A percentile compares a stretch with the other conserved stretches of the same genome.
Evolutionary conservation across 352 stramenopile species (phyloP).

Genomic region (Blastocystis sp.): DNA sequence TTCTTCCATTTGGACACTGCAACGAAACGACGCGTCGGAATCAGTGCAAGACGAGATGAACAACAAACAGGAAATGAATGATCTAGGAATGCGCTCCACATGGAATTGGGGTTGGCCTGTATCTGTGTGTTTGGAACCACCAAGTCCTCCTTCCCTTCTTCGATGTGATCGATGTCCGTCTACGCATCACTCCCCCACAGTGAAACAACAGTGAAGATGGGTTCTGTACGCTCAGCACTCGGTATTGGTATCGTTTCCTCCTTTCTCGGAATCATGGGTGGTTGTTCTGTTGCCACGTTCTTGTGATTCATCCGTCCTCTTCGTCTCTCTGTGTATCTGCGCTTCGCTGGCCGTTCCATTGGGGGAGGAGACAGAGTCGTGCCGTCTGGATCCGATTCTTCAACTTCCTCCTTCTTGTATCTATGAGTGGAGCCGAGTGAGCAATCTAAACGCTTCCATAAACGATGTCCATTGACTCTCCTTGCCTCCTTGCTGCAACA

Average conservation of each 20-base stretch:
- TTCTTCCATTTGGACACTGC: too few relatives aligned
- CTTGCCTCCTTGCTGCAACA: background rate
- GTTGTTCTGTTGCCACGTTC: background rate
- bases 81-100: conserved; percentile 44
- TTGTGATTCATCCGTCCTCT: conserved; percentile 20
- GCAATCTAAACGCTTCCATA: conserved; percentile 33
- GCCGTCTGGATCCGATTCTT: too few relatives aligned
- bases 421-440: too few relatives aligned
- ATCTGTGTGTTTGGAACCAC: background rate
- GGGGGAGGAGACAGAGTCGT: too few relatives aligned
- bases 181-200: background rate
- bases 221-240: too few relatives aligned
- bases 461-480: conserved; percentile 41
- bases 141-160: background rate
- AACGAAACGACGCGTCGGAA: too few relatives aligned
- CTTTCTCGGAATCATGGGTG: background rate
- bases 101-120: conserved; percentile 10
- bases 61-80: background rate
- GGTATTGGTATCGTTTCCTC: background rate
- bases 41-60: too few relatives aligned
- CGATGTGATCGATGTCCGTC: conserved; percentile 32
- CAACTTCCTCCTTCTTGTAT: background rate
- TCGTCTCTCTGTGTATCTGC: too few relatives aligned
- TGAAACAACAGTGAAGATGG: conserved; percentile 4
- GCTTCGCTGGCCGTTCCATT: too few relatives aligned